Conservation (phyloP, 148 eudicot genomes). For the Selenicereus undatus region DNA sequence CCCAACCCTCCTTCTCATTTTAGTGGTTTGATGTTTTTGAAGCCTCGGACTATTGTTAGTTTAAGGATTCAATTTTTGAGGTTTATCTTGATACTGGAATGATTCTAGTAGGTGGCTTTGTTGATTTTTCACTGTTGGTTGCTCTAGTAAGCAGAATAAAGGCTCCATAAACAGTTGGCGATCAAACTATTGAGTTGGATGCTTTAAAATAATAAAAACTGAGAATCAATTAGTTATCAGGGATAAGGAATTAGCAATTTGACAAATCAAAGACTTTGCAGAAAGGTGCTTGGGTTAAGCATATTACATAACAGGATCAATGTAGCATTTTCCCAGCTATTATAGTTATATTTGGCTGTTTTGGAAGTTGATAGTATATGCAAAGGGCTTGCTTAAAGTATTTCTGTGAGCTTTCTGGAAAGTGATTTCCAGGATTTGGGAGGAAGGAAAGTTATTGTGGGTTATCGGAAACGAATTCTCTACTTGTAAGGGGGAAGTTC, state of each 20-base stretch:
- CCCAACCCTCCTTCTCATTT: neutral
- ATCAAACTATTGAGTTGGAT: neutral
- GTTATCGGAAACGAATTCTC: neutral
- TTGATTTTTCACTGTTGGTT: conserved; percentile 1
- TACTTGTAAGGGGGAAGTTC: neutral
- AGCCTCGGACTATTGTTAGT: neutral
- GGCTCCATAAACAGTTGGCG: conserved; percentile 10
- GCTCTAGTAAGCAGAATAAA: conserved; percentile 6
- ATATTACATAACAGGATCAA: neutral
- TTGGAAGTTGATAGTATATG: neutral
- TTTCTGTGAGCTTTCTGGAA: neutral
- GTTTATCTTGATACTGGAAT: neutral
- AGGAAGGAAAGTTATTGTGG: neutral
- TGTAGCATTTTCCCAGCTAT: neutral
- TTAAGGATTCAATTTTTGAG: neutral
- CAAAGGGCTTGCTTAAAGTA: neutral
- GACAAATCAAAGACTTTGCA: neutral
- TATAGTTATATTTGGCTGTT: neutral
- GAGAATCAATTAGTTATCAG: neutral
- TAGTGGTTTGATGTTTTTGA: neutral
- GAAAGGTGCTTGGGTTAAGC: conserved; percentile 12
- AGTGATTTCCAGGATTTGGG: neutral
- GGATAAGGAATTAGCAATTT: neutral
- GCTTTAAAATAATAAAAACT: neutral
- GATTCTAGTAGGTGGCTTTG: neutral